Evolutionary conservation across 1,284 basidiomycete species (phyloP), one percentile per base, ranked within the genome.

Genomic region (Puccinia hordei): DNA sequence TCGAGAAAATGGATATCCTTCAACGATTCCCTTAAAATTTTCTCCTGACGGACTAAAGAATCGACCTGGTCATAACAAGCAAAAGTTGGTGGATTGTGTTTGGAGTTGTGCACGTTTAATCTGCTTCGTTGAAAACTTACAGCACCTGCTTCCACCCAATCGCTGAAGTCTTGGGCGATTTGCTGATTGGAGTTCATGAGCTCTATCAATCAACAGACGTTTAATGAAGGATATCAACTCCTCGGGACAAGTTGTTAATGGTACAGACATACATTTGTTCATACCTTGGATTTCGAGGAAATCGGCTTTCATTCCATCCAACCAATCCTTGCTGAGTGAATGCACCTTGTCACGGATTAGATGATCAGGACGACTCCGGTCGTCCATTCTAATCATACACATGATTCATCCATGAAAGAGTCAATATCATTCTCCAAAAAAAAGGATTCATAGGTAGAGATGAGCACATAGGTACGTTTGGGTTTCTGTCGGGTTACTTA

Each of bases 221-320:
- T 59, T 30, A 44, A 24, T 41, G 22, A 30, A 12, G 4, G 27
- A 69, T 49, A 6, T 69, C 8, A 71, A 24, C 15, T 22, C n/a
- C n/a, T n/a, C n/a, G n/a, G n/a, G n/a, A n/a, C n/a, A 44, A 17
- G 44, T 49, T 24, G 9, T 33, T 51, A 15, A 51, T 19, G 49
- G 49, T n/a, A 24, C 19, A 61, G 57, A 61, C 4, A n/a, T n/a
- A n/a, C n/a, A n/a, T n/a, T n/a, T n/a, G 6, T 24, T 5, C 2
- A 30, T 17, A 73, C 71, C 71, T 73, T 73, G 71, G 53, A 73
- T 59, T 73, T 73, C 71, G 33, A 55, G 71, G 24, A 73, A 59
- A 19, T 73, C 71, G 27, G 71, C 53, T n/a, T 22, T 59, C 33
- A 73, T 73, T 24, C 49, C 71, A 41, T 33, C 38, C 24, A 73